These are phyloP conservation scores for Rhodamnia rubescens DNA, from an alignment of 345 rosid species.

Conservation along the genomic window DNA sequence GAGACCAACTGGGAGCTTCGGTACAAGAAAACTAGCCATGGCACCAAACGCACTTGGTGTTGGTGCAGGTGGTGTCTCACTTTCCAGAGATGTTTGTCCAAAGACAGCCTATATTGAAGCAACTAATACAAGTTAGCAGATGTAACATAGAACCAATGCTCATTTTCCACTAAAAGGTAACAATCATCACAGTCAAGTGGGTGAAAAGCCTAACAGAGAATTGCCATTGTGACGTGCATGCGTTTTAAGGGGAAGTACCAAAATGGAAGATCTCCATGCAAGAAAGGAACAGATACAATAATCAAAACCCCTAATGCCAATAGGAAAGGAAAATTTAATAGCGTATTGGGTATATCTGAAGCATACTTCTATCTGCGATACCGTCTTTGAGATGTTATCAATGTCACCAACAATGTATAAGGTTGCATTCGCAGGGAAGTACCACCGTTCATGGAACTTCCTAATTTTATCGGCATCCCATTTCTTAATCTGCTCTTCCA, in stretches of 20 bases:
- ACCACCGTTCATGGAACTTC: constrained; percentile 99
- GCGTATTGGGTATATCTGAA: not conserved
- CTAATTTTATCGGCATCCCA: constrained; percentile 99
- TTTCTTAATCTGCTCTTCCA: constrained; percentile 96
- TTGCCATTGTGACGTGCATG: not conserved
- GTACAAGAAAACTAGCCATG: constrained; percentile 98
- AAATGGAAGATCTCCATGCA: not conserved
- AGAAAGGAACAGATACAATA: not conserved
- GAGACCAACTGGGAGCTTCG: constrained; percentile 81
- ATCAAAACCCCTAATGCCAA: not conserved
- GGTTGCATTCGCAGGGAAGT: constrained; percentile 96
- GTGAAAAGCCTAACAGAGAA: not conserved
- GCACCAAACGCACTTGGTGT: constrained; percentile 86
- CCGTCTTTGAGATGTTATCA: constrained; percentile 53
- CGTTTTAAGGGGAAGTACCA: not conserved
- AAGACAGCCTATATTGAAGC: constrained; percentile 52
- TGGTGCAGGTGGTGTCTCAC: constrained; percentile 38
- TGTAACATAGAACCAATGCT: not conserved
- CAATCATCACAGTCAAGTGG: not conserved
- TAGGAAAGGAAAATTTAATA: not conserved
- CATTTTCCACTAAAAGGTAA: not conserved
- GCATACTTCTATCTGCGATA: constrained; percentile 76
- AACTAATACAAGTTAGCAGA: not conserved
- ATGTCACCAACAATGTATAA: constrained; percentile 94
- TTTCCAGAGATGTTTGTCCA: constrained; percentile 56